Evolutionary conservation across 2,329 filamentous ascomycete species (phyloP).

Genomic region (Trichoderma sp.): DNA sequence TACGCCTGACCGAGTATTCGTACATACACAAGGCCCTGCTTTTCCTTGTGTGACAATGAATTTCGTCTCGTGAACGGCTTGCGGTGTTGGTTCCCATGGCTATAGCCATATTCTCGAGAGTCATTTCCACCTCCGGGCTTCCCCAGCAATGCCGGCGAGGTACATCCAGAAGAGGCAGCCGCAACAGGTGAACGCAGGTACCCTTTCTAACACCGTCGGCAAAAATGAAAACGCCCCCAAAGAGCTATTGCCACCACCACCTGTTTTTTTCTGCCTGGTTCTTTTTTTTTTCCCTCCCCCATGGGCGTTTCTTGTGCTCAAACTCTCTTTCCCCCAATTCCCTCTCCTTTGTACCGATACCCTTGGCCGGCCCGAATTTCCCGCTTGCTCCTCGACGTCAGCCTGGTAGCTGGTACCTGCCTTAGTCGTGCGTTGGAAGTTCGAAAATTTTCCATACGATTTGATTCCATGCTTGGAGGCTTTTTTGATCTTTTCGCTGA

Average conservation of each 20-base stretch:
- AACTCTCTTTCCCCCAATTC: background rate
- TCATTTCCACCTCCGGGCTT: background rate
- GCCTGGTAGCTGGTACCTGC: background rate
- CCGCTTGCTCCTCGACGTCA: background rate
- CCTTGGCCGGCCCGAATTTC: background rate
- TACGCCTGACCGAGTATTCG: background rate
- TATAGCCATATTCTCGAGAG: background rate
- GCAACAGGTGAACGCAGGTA: background rate
- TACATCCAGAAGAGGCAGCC: background rate
- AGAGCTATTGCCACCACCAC: background rate
- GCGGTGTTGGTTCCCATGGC: background rate
- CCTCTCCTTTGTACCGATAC: background rate
- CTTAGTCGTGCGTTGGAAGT: background rate
- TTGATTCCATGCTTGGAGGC: background rate
- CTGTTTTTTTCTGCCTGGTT: background rate
- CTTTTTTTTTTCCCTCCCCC: background rate
- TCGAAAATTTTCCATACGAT: background rate
- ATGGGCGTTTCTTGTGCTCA: background rate
- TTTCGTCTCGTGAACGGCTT: background rate
- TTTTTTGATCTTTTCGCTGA: background rate
- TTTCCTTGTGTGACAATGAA: background rate
- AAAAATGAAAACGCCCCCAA: slow-evolving; percentile 9
- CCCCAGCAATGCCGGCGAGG: background rate
- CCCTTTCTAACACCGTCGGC: background rate
- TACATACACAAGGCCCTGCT: background rate